These are phyloP conservation scores for Boletus rubescentipes DNA, from an alignment of 768 basidiomycete species.

Conservation along the genomic window DNA sequence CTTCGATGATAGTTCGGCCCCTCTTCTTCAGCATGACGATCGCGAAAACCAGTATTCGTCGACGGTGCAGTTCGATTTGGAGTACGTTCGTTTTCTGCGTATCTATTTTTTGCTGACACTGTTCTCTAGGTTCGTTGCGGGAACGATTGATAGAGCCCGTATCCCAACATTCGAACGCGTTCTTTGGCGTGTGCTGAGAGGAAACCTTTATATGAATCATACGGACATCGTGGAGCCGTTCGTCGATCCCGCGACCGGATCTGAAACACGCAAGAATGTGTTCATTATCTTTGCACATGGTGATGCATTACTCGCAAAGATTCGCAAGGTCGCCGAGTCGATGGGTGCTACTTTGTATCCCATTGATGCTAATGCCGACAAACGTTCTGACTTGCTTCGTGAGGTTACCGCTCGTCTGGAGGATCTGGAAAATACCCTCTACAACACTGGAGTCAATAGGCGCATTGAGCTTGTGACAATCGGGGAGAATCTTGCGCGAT, in stretches of 20 bases:
- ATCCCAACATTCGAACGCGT: constrained; percentile 95
- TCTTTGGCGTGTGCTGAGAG: constrained; percentile 95
- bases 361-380: constrained; percentile 92
- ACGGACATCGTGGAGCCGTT: constrained; percentile 94
- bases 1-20: constrained; percentile 89
- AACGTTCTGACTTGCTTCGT: constrained; percentile 84
- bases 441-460: constrained; percentile 84
- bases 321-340: constrained; percentile 97
- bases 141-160: constrained; percentile 91
- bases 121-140: constrained; percentile 80
- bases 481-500: constrained; percentile 80
- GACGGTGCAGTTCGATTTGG: constrained; percentile 77
- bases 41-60: constrained; percentile 62
- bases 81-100: constrained; percentile 48
- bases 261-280: constrained; percentile 92
- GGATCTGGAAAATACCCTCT: constrained; percentile 85
- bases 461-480: constrained; percentile 80
- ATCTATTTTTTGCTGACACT: background rate
- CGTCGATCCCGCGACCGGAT: constrained; percentile 78
- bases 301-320: constrained; percentile 87
- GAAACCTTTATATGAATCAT: constrained; percentile 99
- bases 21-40: constrained; percentile 90
- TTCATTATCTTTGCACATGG: constrained; percentile 99
- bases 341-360: constrained; percentile 98
- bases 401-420: constrained; percentile 89